These are phyloP conservation scores for Sporothrix sp. DNA, from an alignment of 2,329 filamentous ascomycete species.

Conservation along the genomic window DNA sequence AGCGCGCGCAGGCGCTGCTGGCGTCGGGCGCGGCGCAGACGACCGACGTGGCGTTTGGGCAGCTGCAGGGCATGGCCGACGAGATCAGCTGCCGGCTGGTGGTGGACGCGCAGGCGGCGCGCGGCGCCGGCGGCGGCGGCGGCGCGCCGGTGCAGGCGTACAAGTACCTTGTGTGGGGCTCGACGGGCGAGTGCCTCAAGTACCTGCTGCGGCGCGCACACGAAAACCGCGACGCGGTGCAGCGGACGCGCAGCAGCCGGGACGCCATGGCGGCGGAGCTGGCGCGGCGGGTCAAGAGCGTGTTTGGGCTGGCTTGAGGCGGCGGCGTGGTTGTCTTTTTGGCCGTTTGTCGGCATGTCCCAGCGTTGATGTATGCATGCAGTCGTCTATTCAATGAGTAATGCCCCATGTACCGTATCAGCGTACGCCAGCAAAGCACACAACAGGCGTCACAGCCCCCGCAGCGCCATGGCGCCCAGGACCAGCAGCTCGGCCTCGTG, in stretches of 20 bases:
- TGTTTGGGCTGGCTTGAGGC: constrained; percentile 26
- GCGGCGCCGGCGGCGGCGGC: constrained; percentile 7
- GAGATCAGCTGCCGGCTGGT: constrained; percentile 65
- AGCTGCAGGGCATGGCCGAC: constrained; percentile 93
- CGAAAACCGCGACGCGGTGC: constrained; percentile 64
- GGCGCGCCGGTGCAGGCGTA: constrained; percentile 35
- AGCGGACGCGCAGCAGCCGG: constrained; percentile 50
- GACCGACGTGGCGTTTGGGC: constrained; percentile 53
- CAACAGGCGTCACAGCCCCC: constrained; percentile 37
- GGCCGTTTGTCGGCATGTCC: background rate
- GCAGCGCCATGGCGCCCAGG: constrained; percentile 67
- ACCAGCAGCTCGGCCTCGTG: constrained; percentile 58
- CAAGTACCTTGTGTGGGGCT: constrained; percentile 63
- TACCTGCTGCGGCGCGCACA: constrained; percentile 64
- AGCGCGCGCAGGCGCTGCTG: constrained; percentile 42
- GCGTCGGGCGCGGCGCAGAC: constrained; percentile 32
- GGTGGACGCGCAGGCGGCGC: constrained; percentile 12
- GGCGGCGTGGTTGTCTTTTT: background rate
- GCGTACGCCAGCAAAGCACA: background rate
- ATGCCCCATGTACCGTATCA: too few species aligned
- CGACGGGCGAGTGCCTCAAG: constrained; percentile 73
- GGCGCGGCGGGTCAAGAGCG: constrained; percentile 40
- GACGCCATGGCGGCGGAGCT: constrained; percentile 55
- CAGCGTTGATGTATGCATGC: constrained; percentile 1
- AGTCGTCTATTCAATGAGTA: background rate